Evolutionary conservation across 2,329 filamentous ascomycete species (phyloP).

Genomic region (Onygena corvina): DNA sequence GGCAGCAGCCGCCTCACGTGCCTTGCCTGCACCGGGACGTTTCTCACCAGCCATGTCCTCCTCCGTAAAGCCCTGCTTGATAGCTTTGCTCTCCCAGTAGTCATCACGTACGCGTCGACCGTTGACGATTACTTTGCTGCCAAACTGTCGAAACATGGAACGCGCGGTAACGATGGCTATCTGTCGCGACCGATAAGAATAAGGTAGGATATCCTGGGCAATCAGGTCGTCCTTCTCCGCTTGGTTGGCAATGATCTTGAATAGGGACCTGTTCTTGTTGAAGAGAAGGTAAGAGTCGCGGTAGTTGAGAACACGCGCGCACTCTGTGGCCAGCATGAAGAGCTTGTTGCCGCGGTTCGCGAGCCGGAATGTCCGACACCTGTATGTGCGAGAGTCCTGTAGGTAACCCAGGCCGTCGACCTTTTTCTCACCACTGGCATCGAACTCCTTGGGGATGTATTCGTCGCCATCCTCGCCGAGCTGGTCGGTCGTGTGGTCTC

Average conservation of each 20-base stretch:
- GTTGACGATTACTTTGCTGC: slow-evolving; percentile 80
- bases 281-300: slow-evolving; percentile 96
- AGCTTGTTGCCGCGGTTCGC: slow-evolving; percentile 83
- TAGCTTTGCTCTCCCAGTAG: slow-evolving; percentile 95
- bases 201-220: slow-evolving; percentile 84
- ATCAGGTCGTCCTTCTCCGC: slow-evolving; percentile 95
- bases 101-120: slow-evolving; percentile 88
- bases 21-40: slow-evolving; percentile 79
- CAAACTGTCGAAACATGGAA: slow-evolving; percentile 98
- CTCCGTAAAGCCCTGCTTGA: slow-evolving; percentile 96
- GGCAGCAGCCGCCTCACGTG: slow-evolving; percentile 66
- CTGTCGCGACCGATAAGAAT: slow-evolving; percentile 94
- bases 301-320: slow-evolving; percentile 84
- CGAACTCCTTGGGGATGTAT: slow-evolving; percentile 84
- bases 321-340: slow-evolving; percentile 98
- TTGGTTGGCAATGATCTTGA: slow-evolving; percentile 95
- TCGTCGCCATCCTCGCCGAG: slow-evolving; percentile 81
- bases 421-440: slow-evolving; percentile 90
- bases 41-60: slow-evolving; percentile 94
- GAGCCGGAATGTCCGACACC: slow-evolving; percentile 85
- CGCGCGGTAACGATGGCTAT: slow-evolving; percentile 95
- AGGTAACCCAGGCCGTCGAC: slow-evolving; percentile 73
- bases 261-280: slow-evolving; percentile 94
- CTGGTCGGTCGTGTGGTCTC: slow-evolving; percentile 95
- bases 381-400: slow-evolving; percentile 72